Base-by-base conservation (phyloP, 1,139 yeast species). In the Debaryomyces psychrophilus region DNA sequence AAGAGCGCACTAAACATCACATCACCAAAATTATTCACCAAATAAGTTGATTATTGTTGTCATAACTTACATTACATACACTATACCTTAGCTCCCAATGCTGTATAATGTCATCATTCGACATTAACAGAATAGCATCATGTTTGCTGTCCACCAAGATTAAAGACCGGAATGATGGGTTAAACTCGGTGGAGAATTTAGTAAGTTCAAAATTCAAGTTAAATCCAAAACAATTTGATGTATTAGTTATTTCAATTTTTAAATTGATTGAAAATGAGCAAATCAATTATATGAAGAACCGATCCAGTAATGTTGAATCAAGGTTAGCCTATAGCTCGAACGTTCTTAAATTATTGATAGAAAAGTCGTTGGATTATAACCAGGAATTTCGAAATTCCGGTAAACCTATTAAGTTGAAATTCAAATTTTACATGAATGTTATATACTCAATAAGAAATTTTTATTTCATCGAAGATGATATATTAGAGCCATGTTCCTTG, bases 131-230 rank as follows among this genome's bases (percentile, higher is more conserved):
- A 43, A 50, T 61, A 34, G 53, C 56, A 23, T 50, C 53, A 20
- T 46, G 55, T 9, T 59, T 69, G 44, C 55, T 55, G 23, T 82
- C 87, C 0, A 50, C 73, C 6, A 82, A 77, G 54, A 64, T 79
- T 34, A 77, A 76, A 50, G 85, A 81, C 14, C 62, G 87, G 35
- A 79, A 70, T 54, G 81, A 77, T 39, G 84, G 81, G 0, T 56
- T 83, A 12, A 61, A 59, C 25, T 63, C 63, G 18, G 61, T 83
- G 18, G 78, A 76, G 34, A 60, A 62, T 9, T 46, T 69, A 42
- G 54, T 61, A 31, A 51, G 43, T 33, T 62, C 56, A 22, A 65
- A 59, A 31, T 55, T 58, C 41, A 53, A 50, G 20, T 51, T 65
- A 20, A 52, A 57, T 9, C 46, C 61, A 31, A 61, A 59, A 43